A percentile compares a stretch with the other conserved stretches of the same genome.
phyloP scores from a whole-genome alignment of 768 basidiomycete species.

The Xerocomellus intermedius region DNA sequence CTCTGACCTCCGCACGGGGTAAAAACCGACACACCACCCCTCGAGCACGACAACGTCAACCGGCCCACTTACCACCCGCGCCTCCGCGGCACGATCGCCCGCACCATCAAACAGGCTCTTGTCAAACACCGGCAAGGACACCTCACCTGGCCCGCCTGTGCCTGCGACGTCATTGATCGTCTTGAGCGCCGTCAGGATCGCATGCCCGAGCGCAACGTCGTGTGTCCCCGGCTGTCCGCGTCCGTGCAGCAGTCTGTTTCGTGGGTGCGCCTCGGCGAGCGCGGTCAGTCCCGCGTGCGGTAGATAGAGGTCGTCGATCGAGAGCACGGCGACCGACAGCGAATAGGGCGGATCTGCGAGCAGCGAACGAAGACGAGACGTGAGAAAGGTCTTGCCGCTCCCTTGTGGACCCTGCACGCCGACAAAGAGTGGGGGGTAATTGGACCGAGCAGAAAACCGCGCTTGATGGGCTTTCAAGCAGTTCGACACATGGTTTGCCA shows the following conservation, averaged over 20 bases:
- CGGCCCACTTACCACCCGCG: slow-evolving; percentile 44
- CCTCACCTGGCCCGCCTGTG: slow-evolving; percentile 1
- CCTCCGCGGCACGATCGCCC: slow-evolving; percentile 69
- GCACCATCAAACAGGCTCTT: slow-evolving; percentile 79
- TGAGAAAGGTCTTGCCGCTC: slow-evolving; percentile 85
- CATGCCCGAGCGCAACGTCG: slow-evolving; percentile 65
- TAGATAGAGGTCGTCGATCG: slow-evolving; percentile 86
- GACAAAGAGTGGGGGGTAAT: slow-evolving; percentile 65
- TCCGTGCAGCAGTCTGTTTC: slow-evolving; percentile 70
- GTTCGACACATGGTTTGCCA: slow-evolving; percentile 38
- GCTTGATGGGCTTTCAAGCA: slow-evolving; percentile 36
- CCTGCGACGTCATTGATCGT: slow-evolving; percentile 31
- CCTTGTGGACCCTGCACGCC: slow-evolving; percentile 94
- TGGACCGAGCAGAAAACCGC: slow-evolving; percentile 7
- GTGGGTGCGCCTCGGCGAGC: slow-evolving; percentile 49
- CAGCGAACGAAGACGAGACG: slow-evolving; percentile 49
- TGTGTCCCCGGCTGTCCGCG: slow-evolving; percentile 95
- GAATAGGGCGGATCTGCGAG: slow-evolving; percentile 45
- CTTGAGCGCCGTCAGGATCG: slow-evolving; percentile 51
- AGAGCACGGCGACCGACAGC: slow-evolving; percentile 61
- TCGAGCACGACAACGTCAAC: slow-evolving; percentile 88
- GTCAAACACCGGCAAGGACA: slow-evolving; percentile 79
- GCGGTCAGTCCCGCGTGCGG: slow-evolving; percentile 58
- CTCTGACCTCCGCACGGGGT: slow-evolving; percentile 51
- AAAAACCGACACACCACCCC: slow-evolving; percentile 95